phyloP scores from a whole-genome alignment of 2,329 filamentous ascomycete genomes.

The Didymella lethalis region DNA sequence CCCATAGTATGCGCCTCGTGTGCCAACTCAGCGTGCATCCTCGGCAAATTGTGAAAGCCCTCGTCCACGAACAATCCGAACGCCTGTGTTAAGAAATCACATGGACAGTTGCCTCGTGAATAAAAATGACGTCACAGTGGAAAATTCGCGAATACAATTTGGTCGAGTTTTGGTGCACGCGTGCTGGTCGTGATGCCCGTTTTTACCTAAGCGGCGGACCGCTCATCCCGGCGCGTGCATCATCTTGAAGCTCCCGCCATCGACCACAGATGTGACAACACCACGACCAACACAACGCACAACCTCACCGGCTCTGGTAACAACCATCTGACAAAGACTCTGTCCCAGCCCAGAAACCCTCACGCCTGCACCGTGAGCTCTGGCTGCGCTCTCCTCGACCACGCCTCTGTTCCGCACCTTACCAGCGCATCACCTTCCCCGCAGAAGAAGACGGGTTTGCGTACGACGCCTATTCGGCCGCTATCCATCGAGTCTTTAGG shows the following conservation, averaged over 20 bases:
- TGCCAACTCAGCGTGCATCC: neutral
- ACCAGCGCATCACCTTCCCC: constrained; percentile 18
- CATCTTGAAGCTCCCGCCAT: constrained; percentile 22
- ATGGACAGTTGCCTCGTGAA: neutral
- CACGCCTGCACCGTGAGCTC: constrained; percentile 50
- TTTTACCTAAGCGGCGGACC: constrained; percentile 19
- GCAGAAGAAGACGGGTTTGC: constrained; percentile 5
- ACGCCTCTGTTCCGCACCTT: constrained; percentile 14
- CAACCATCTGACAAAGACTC: constrained; percentile 18
- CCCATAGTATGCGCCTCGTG: neutral
- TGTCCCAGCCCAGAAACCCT: constrained; percentile 31
- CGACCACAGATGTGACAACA: constrained; percentile 23
- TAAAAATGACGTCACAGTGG: constrained; percentile 16
- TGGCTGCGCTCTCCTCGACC: constrained; percentile 9
- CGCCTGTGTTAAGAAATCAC: neutral
- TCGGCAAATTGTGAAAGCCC: neutral
- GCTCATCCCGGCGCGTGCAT: constrained; percentile 17
- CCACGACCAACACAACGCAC: constrained; percentile 24
- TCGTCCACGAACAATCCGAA: neutral
- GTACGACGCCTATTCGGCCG: neutral
- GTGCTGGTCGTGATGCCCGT: constrained; percentile 18
- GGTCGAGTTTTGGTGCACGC: constrained; percentile 13
- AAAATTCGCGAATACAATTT: constrained; percentile 13
- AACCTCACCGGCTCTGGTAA: constrained; percentile 23
- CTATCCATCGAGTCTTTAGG: constrained; percentile 2